These are phyloP conservation scores for Diutina siamensis DNA, from an alignment of 1,139 yeast genomes.

Conservation along the genomic window DNA sequence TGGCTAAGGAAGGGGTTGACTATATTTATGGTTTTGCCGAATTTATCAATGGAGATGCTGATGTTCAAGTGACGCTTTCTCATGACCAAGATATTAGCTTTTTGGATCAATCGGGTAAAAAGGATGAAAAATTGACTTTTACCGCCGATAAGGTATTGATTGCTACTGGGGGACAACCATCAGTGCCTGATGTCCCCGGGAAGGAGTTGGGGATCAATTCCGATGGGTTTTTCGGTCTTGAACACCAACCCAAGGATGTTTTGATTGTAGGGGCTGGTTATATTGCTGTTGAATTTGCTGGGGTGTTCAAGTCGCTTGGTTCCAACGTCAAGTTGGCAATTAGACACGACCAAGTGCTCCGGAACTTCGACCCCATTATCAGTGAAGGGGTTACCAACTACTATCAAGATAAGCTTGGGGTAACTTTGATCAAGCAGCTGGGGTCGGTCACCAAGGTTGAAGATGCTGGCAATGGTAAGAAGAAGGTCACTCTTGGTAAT, in stretches of 20 bases:
- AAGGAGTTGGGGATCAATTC: constrained; percentile 77
- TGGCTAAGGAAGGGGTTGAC: constrained; percentile 82
- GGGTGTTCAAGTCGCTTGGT: constrained; percentile 82
- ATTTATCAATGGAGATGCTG: constrained; percentile 50
- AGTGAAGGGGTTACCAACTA: constrained; percentile 69
- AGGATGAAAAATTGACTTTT: constrained; percentile 46
- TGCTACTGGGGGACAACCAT: constrained; percentile 90
- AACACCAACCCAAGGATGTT: constrained; percentile 76
- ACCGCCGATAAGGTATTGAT: constrained; percentile 76
- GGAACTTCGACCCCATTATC: constrained; percentile 77
- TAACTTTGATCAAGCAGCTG: constrained; percentile 61
- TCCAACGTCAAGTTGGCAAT: constrained; percentile 80
- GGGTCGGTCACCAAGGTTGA: constrained; percentile 49
- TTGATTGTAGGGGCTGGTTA: constrained; percentile 98
- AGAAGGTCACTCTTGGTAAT: constrained; percentile 46
- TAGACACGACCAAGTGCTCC: constrained; percentile 81
- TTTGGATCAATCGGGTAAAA: constrained; percentile 17
- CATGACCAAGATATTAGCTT: constrained; percentile 32
- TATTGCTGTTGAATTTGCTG: constrained; percentile 91
- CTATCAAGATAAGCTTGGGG: constrained; percentile 65
- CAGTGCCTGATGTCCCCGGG: constrained; percentile 56
- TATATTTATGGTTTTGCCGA: constrained; percentile 80
- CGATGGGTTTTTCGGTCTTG: constrained; percentile 81
- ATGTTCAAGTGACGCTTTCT: constrained; percentile 58
- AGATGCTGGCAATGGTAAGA: constrained; percentile 45